A percentile compares a stretch with the other conserved stretches of the same genome.
phyloP scores from a whole-genome alignment of 2,329 filamentous ascomycete species.

The Ceratocystis harringtonii region DNA sequence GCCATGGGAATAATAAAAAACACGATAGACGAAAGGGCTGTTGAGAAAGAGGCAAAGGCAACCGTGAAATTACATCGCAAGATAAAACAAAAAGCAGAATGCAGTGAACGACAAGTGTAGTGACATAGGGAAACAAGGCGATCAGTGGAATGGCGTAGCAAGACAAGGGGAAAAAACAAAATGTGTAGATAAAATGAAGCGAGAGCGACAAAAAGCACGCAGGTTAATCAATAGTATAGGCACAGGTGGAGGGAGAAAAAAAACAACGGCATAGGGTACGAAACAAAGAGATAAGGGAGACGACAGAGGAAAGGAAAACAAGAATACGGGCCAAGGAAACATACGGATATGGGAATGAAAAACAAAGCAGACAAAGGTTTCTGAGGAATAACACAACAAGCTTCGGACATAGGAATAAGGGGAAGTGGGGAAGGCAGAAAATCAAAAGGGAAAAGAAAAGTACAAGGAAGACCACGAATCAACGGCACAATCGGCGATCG shows the following conservation, averaged over 20 bases:
- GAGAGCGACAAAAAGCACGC: neutral
- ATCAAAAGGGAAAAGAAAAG: neutral
- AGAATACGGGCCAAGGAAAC: neutral
- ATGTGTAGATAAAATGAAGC: conserved; percentile 1
- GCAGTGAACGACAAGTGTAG: neutral
- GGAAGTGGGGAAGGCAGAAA: neutral
- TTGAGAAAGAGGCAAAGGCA: neutral
- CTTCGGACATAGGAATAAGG: neutral
- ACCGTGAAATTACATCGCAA: conserved; percentile 1
- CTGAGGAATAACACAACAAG: conserved; percentile 2
- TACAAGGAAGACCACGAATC: neutral
- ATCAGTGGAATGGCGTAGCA: neutral
- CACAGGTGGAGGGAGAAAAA: neutral
- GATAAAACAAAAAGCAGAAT: neutral
- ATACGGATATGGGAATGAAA: neutral
- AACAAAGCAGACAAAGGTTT: neutral
- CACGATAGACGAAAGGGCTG: neutral
- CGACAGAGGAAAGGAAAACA: neutral
- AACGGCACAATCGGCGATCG: neutral
- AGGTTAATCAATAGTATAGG: conserved; percentile 1
- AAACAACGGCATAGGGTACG: neutral
- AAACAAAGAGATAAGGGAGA: neutral
- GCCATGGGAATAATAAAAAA: neutral
- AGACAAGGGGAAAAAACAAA: neutral
- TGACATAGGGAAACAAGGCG: neutral